phyloP scores from a whole-genome alignment of 805 yeast genomes.

The Nakazawaea wyomingensis region DNA sequence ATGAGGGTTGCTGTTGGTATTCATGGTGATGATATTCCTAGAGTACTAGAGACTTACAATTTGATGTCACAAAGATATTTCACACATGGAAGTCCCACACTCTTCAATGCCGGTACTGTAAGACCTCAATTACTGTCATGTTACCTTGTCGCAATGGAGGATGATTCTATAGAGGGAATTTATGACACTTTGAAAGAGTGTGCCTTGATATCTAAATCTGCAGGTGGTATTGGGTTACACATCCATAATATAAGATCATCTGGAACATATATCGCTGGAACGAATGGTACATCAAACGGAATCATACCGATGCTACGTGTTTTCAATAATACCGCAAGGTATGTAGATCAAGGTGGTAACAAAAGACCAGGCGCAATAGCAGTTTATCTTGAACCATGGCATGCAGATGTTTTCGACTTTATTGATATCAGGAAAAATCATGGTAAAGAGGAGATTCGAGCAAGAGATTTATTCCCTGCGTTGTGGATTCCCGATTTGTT shows the following conservation, averaged over 20 bases:
- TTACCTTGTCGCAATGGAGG: conserved; percentile 59
- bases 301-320: conserved; percentile 60
- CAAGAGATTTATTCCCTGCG: conserved; percentile 59
- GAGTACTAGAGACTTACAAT: conserved; percentile 51
- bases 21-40: conserved; percentile 48
- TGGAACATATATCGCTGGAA: conserved; percentile 58
- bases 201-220: conserved; percentile 57
- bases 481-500: conserved; percentile 60
- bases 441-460: conserved; percentile 60
- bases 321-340: conserved; percentile 58
- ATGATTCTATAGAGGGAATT: conserved; percentile 59
- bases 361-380: conserved; percentile 65
- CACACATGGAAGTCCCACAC: conserved; percentile 59
- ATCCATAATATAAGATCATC: conserved; percentile 55
- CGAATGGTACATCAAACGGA: conserved; percentile 60
- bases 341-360: conserved; percentile 63
- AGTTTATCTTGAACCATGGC: conserved; percentile 59
- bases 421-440: conserved; percentile 57
- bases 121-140: conserved; percentile 58
- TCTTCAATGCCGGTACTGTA: conserved; percentile 60
- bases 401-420: conserved; percentile 53
- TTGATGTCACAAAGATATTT: conserved; percentile 54
- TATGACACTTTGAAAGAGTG: conserved; percentile 56
- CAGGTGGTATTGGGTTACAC: conserved; percentile 62
- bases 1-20: conserved; percentile 62